A percentile compares a stretch with the other conserved stretches of the same genome.
These are phyloP conservation scores for Eustoma russellianum DNA, from an alignment of 257 asterid species.

Conservation along the genomic window DNA sequence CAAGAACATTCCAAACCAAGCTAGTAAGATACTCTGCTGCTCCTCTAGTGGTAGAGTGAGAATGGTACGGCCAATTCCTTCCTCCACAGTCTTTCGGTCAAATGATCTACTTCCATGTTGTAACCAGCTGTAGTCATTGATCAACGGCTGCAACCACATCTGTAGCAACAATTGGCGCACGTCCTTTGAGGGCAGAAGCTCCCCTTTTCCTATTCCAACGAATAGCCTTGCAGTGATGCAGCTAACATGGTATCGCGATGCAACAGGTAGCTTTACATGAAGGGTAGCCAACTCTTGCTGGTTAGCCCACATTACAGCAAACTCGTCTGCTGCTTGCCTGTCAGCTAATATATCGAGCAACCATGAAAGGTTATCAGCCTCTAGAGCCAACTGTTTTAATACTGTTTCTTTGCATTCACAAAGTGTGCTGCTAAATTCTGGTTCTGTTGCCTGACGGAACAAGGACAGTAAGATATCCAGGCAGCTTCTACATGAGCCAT, in stretches of 20 bases:
- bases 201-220: constrained; percentile 88
- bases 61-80: constrained; percentile 86
- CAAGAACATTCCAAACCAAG: constrained; percentile 73
- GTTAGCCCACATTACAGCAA: constrained; percentile 59
- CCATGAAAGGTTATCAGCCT: constrained; percentile 81
- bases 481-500: constrained; percentile 55
- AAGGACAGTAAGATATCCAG: constrained; percentile 39
- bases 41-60: constrained; percentile 88
- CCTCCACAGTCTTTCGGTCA: constrained; percentile 79
- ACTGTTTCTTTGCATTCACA: constrained; percentile 29
- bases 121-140: constrained; percentile 76
- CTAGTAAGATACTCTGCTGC: constrained; percentile 63
- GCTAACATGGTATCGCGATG: constrained; percentile 63
- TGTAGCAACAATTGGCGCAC: constrained; percentile 50
- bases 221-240: constrained; percentile 57
- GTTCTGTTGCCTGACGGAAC: constrained; percentile 60
- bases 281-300: constrained; percentile 57
- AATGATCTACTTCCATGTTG: constrained; percentile 75
- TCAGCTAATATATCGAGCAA: constrained; percentile 68
- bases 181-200: constrained; percentile 70
- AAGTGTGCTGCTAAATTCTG: constrained; percentile 21
- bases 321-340: constrained; percentile 64
- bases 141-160: constrained; percentile 81
- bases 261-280: constrained; percentile 40
- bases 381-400: constrained; percentile 38